Percentiles rank a stretch among this genome's conserved stretches.
Evolutionary conservation across 306 rosid genomes (phyloP).

Genomic region (Datisca glomerata): DNA sequence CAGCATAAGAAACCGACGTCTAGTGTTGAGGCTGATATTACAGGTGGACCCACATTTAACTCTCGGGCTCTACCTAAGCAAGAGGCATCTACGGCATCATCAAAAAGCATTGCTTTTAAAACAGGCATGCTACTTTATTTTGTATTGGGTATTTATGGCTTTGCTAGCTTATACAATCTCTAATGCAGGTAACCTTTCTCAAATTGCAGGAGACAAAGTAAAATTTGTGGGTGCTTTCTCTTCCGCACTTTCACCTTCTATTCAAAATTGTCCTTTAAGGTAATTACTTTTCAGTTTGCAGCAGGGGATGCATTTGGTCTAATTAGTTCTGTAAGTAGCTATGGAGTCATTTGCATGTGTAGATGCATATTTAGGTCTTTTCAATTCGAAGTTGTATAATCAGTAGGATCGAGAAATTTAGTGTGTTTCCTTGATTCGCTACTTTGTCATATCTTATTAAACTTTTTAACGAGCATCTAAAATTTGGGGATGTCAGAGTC

Average conservation of each 20-base stretch:
- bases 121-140: slow-evolving; percentile 31
- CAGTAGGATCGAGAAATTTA: no score
- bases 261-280: slow-evolving; percentile 50
- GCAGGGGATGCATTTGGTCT: no score
- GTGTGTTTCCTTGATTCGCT: no score
- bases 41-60: slow-evolving; percentile 66
- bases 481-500: no score
- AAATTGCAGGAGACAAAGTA: slow-evolving; percentile 76
- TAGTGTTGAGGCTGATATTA: slow-evolving; percentile 82
- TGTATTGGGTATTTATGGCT: background rate
- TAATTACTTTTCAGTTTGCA: slow-evolving; percentile 23
- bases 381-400: no score
- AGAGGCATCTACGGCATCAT: slow-evolving; percentile 78
- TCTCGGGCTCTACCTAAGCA: slow-evolving; percentile 71
- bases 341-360: no score
- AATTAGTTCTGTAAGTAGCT: no score
- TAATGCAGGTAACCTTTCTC: slow-evolving; percentile 2
- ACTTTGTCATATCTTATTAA: no score
- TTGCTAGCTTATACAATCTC: slow-evolving; percentile 2
- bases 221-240: slow-evolving; percentile 61
- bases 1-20: slow-evolving; percentile 70
- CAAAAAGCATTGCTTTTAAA: slow-evolving; percentile 55
- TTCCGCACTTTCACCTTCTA: slow-evolving; percentile 28
- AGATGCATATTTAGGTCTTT: no score
- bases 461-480: no score